Conservation (phyloP, 2,329 filamentous ascomycete genomes). For the Cordyceps fumosorosea region DNA sequence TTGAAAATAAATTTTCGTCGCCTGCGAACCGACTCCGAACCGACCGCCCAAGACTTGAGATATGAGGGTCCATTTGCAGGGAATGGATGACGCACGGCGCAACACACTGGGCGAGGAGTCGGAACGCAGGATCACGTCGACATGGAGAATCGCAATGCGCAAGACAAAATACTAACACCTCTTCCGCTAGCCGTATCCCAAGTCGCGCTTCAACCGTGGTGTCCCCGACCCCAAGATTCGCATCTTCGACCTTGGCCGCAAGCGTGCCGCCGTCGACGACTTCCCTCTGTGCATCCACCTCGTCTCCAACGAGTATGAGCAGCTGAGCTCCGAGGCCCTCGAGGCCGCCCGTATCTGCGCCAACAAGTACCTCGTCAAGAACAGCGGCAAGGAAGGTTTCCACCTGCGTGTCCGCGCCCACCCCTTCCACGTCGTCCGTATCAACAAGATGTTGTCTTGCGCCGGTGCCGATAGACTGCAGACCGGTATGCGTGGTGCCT, state of each 20-base stretch:
- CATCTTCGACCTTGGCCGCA: slow-evolving; percentile 98
- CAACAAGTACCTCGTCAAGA: slow-evolving; percentile 92
- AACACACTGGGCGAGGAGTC: background rate
- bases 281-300: slow-evolving; percentile 99
- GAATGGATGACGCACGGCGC: background rate
- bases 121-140: background rate
- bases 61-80: background rate
- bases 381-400: slow-evolving; percentile 66
- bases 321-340: slow-evolving; percentile 98
- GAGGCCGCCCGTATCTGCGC: slow-evolving; percentile 99
- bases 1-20: slow-evolving; percentile 14
- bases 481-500: slow-evolving; percentile 99
- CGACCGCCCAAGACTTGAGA: background rate
- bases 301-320: slow-evolving; percentile 99
- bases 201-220: slow-evolving; percentile 99
- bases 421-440: slow-evolving; percentile 99
- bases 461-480: slow-evolving; percentile 99
- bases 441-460: slow-evolving; percentile 99
- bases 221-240: slow-evolving; percentile 78
- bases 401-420: slow-evolving; percentile 79
- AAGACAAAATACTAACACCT: slow-evolving; percentile 11
- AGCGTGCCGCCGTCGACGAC: slow-evolving; percentile 97
- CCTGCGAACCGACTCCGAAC: slow-evolving; percentile 14
- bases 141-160: background rate
- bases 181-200: slow-evolving; percentile 74